phyloP scores from a whole-genome alignment of 441 rosid species.

The Melianthus villosus region DNA sequence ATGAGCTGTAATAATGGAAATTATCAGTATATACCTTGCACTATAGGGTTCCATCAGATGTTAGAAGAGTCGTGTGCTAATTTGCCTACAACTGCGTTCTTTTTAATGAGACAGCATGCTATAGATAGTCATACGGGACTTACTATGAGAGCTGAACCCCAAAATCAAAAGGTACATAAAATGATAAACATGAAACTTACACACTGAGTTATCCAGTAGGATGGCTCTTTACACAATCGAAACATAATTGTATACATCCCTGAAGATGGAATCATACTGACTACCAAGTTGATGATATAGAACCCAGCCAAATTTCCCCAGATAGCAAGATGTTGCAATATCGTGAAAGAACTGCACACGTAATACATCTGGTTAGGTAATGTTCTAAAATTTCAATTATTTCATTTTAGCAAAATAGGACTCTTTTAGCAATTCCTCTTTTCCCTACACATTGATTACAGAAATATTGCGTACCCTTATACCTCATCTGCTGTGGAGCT shows the following conservation, averaged over 20 bases:
- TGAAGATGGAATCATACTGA: conserved; percentile 69
- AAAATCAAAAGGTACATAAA: neutral
- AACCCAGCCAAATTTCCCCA: conserved; percentile 85
- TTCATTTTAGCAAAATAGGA: neutral
- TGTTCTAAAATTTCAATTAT: neutral
- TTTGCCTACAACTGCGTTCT: neutral
- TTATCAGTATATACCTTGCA: neutral
- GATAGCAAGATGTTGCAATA: conserved; percentile 74
- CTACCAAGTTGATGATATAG: conserved; percentile 65
- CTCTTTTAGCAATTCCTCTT: too few species aligned
- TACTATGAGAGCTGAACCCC: neutral
- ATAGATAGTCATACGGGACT: neutral
- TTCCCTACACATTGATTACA: too few species aligned
- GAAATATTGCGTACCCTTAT: too few species aligned
- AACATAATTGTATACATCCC: conserved; percentile 97
- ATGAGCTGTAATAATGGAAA: conserved; percentile 43
- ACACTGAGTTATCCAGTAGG: conserved; percentile 76
- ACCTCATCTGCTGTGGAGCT: too few species aligned
- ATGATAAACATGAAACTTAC: conserved; percentile 41
- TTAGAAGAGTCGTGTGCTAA: too few species aligned
- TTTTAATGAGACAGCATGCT: too few species aligned
- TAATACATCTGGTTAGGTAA: conserved; percentile 4
- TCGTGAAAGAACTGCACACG: conserved; percentile 70
- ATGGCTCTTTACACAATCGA: conserved; percentile 64
- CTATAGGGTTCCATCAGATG: conserved; percentile 4